These are phyloP conservation scores for Exophiala bonariae DNA, from an alignment of 2,329 filamentous ascomycete genomes.

Conservation along the genomic window DNA sequence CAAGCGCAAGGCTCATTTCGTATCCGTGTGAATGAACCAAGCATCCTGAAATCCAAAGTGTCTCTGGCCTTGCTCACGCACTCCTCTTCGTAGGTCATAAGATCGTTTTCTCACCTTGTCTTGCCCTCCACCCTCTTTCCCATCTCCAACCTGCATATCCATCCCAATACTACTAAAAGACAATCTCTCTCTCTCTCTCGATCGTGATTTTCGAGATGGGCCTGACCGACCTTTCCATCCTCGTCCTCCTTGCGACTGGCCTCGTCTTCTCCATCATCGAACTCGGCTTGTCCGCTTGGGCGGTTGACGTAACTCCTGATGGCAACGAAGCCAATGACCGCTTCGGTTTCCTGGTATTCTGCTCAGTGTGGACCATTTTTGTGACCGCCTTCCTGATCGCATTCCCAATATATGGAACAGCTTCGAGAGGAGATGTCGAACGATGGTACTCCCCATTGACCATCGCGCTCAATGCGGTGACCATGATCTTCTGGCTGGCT, in stretches of 20 bases:
- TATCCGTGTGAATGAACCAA: too few species aligned
- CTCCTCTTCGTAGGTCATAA: too few species aligned
- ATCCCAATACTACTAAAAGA: too few species aligned
- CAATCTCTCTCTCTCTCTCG: too few species aligned
- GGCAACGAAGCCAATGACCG: slow-evolving; percentile 13
- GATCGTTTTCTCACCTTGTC: too few species aligned
- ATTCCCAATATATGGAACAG: slow-evolving; percentile 26
- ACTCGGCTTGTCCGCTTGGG: slow-evolving; percentile 31
- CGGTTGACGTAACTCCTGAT: slow-evolving; percentile 3
- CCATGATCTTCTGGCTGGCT: slow-evolving; percentile 35
- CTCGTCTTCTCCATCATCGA: slow-evolving; percentile 32
- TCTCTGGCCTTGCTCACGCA: too few species aligned
- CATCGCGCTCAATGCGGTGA: slow-evolving; percentile 30
- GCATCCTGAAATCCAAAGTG: too few species aligned
- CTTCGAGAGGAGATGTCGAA: slow-evolving; percentile 25
- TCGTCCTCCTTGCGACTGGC: slow-evolving; percentile 28
- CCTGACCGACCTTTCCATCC: slow-evolving; percentile 20
- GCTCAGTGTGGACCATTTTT: slow-evolving; percentile 31
- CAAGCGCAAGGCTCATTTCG: too few species aligned
- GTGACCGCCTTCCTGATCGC: slow-evolving; percentile 23
- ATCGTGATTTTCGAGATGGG: not conserved
- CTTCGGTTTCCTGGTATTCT: slow-evolving; percentile 30
- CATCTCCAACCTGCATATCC: too few species aligned
- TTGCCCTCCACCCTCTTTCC: too few species aligned
- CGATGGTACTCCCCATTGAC: slow-evolving; percentile 25